A percentile compares a stretch with the other conserved stretches of the same genome.
Conservation (phyloP, 331 rosid species). For the Quercus tomentella region DNA sequence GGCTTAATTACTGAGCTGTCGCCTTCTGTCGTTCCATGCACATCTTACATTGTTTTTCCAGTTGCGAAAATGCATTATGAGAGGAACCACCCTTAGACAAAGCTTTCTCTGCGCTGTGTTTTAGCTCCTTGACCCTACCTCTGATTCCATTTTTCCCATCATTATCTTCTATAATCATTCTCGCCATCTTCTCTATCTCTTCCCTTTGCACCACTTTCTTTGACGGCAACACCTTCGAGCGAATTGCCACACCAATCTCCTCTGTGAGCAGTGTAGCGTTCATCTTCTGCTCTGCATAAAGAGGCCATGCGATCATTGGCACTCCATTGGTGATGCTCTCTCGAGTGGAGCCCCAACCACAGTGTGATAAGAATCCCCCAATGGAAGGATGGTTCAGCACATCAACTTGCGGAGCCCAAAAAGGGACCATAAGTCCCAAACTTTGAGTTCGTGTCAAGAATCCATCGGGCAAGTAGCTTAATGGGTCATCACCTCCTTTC, state of each 20-base stretch:
- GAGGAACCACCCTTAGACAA: conserved; percentile 32
- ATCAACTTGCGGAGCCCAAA: conserved; percentile 58
- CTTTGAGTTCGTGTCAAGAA: conserved; percentile 27
- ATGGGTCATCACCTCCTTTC: background rate
- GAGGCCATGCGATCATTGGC: conserved; percentile 59
- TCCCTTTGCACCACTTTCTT: conserved; percentile 39
- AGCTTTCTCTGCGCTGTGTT: conserved; percentile 25
- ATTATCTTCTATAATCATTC: conserved; percentile 22
- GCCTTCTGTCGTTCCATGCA: too few relatives aligned
- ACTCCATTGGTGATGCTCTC: conserved; percentile 45
- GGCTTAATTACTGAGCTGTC: too few relatives aligned
- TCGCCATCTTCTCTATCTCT: conserved; percentile 32
- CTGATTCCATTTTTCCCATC: conserved; percentile 7
- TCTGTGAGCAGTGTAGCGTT: conserved; percentile 35
- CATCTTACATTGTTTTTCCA: conserved; percentile 4
- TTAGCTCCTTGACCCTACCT: conserved; percentile 14
- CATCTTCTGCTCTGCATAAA: conserved; percentile 59
- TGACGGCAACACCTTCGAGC: conserved; percentile 6
- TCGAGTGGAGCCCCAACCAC: conserved; percentile 60
- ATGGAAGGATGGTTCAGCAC: conserved; percentile 44
- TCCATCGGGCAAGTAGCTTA: conserved; percentile 43
- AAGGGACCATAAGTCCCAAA: conserved; percentile 28
- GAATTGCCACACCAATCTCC: conserved; percentile 41
- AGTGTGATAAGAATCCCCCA: conserved; percentile 49
- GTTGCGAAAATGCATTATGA: background rate